Base-by-base conservation (phyloP, 192 early-diverging fungal genomes). In the Mortierella alpina region DNA sequence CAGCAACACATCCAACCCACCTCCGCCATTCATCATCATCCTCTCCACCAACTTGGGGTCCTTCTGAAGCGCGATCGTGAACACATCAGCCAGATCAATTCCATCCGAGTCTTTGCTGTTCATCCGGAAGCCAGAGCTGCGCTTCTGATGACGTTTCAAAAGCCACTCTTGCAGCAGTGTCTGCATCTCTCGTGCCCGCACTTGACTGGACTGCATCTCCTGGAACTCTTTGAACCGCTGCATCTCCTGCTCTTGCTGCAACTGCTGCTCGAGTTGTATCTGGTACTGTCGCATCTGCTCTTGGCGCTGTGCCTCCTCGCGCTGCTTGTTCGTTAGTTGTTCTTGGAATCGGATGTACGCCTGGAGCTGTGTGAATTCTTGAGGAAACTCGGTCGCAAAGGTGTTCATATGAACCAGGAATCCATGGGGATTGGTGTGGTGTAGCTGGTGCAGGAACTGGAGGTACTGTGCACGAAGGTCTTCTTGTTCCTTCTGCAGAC, bases 321-420 rank as follows among this genome's bases (percentile, higher is more conserved):
- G 69, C 41, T 80, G 63, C 47, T 72, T 64, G 41, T 64, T 59
- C n/a, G 53, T 56, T 9, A 68, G 54, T 9, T 71, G 64, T 23
- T 80, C 77, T 18, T 80, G 69, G 42, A 55, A 63, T 0, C 70
- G 70, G 60, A 80, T 80, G 22, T 80, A 80, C 0, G 77, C 58
- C 22, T 80, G 77, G 3, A 80, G 64, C n/a, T 80, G 77, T 8
- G 57, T 20, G 48, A 80, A 80, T 31, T 80, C 77, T 72, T 72
- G 69, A 23, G 77, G 77, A 23, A 58, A 68, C 47, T 80, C 77
- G 41, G 40, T 57, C 7, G 77, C 77, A 52, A 80, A 80, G 0
- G 77, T 72, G 60, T 80, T 80, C 77, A 80, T 80, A 54, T 80
- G 77, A 10, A 72, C 70, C 46, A 80, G 22, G 63, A 68, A 80